Base-by-base conservation (phyloP, 2,329 filamentous ascomycete species). In the Drechslerella dactyloides region DNA sequence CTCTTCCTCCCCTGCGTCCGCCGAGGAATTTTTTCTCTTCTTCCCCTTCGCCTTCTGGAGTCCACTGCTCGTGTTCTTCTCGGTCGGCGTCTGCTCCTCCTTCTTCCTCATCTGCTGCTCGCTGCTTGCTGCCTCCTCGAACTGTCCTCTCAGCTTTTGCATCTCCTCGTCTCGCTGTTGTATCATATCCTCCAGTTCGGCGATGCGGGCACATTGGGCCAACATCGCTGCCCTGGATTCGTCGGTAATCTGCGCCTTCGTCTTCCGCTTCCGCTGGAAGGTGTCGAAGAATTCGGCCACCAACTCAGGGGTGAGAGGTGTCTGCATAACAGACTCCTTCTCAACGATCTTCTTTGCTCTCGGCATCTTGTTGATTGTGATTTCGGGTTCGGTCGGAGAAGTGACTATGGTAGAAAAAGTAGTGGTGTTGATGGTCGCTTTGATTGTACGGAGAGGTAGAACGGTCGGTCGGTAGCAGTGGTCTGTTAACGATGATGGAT, bases 191-290 rank as follows among this genome's bases (percentile, higher is more conserved):
- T 48, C 44, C 44, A 48, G 21, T 10, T 48, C 11, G 44, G 44
- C 15, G 15, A 48, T 48, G 19, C 44, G 44, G 44, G 15, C 44
- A 21, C 44, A 48, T 21, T 48, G 44, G 15, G 11, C 44, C 19
- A 48, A 23, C 44, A 48, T 48, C 19, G 44, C 44, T 17, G 44
- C n/a, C 19, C 21, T 48, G 44, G 44, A 48, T 48, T 48, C 44
- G 21, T 48, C 44, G 44, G 44, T 48, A 17, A 48, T 48, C 44
- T 48, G 44, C 15, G 44, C 44, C 17, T 48, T 48, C 17, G 44
- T 48, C 44, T 48, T 48, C 17, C 17, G 19, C 17, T 48, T 48
- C 11, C 44, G 44, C 19, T 48, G 44, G 17, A 48, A 48, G 44
- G 15, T 21, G 4, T 48, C 15, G 19, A 48, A 48, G 15, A 48